Evolutionary conservation across 139 green algal genomes (phyloP).

Genomic region (Chlamydomonas asymmetrica): DNA sequence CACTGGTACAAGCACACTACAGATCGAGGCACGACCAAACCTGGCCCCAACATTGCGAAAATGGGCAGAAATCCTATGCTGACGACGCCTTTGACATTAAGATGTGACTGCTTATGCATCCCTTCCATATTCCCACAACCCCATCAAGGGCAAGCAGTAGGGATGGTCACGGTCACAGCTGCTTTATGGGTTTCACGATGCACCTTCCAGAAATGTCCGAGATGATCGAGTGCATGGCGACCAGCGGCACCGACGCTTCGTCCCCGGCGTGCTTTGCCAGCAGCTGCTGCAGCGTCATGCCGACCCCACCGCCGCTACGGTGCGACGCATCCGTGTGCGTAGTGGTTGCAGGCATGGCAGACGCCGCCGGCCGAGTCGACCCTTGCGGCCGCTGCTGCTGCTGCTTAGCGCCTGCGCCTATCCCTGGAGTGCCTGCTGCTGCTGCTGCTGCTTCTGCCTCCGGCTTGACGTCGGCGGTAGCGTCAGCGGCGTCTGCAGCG

Average conservation of each 20-base stretch:
- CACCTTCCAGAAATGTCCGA: constrained; percentile 32
- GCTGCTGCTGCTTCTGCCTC: background rate
- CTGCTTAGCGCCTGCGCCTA: background rate
- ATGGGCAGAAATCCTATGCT: too few relatives aligned
- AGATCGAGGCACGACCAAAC: too few relatives aligned
- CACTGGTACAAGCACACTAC: too few relatives aligned
- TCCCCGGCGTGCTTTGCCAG: constrained; percentile 10
- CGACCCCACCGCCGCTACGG: background rate
- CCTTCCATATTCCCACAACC: too few relatives aligned
- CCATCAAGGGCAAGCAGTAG: too few relatives aligned
- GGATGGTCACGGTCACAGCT: too few relatives aligned
- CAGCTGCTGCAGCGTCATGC: constrained; percentile 4
- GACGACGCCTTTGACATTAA: too few relatives aligned
- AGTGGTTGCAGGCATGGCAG: background rate
- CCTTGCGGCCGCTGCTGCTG: background rate
- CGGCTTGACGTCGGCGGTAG: background rate
- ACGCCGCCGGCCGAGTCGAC: background rate
- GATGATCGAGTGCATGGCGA: constrained; percentile 38
- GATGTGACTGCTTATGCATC: too few relatives aligned
- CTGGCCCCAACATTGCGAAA: too few relatives aligned
- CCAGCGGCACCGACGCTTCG: constrained; percentile 29
- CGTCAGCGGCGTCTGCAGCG: background rate
- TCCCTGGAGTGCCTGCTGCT: background rate
- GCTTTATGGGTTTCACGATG: too few relatives aligned
- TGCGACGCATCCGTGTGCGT: background rate